Evolutionary conservation across 2,329 filamentous ascomycete species (phyloP).

Genomic region (Cryphonectria radicalis): DNA sequence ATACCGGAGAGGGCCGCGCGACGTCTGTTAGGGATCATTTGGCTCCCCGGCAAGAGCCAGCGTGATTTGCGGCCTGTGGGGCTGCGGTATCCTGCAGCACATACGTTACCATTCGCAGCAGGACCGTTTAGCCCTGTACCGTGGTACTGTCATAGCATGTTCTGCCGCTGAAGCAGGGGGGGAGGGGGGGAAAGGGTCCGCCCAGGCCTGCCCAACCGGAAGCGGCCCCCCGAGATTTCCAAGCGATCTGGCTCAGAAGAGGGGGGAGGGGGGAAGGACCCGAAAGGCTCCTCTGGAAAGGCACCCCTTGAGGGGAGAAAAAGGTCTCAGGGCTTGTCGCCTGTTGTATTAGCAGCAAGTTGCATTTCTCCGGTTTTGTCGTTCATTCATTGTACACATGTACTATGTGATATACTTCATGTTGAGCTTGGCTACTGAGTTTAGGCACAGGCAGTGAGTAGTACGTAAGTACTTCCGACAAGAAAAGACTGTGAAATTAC

Average conservation of each 20-base stretch:
- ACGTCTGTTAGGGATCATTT: not conserved
- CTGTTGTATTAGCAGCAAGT: not conserved
- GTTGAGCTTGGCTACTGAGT: no score
- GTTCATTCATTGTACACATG: not conserved
- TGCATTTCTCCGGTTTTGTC: no score
- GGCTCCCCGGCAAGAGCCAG: not conserved
- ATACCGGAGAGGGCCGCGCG: no score
- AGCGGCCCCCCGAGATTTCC: not conserved
- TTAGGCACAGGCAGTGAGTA: no score
- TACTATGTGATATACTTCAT: not conserved
- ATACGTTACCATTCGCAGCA: not conserved
- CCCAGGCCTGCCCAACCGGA: not conserved
- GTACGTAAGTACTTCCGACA: not conserved
- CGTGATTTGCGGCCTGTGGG: not conserved
- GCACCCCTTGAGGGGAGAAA: no score
- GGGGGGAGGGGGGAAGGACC: no score
- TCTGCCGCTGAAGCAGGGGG: not conserved
- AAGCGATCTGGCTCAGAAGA: not conserved
- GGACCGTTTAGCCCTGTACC: not conserved
- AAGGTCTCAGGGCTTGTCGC: not conserved
- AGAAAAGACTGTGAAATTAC: not conserved
- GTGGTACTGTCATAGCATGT: not conserved
- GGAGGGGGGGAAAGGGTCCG: no score
- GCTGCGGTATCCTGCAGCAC: not conserved
- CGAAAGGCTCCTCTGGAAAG: not conserved